A percentile compares a stretch with the other conserved stretches of the same genome.
phyloP scores from a whole-genome alignment of 805 yeast species.

The Metschnikowia kunwiensis region DNA sequence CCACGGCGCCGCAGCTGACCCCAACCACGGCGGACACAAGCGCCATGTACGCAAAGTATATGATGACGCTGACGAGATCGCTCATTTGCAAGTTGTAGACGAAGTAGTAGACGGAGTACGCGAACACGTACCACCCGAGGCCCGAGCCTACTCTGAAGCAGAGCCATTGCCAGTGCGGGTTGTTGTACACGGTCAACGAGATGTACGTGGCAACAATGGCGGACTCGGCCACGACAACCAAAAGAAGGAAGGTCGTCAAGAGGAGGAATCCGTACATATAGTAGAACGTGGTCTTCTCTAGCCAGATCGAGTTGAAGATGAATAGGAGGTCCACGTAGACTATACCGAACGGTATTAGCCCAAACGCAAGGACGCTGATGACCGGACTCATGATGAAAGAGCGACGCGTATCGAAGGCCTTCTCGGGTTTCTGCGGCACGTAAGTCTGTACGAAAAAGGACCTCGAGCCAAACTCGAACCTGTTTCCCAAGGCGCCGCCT shows the following conservation, averaged over 20 bases:
- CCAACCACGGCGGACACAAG: conserved; percentile 62
- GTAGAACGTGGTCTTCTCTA: conserved; percentile 73
- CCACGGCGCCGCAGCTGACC: conserved; percentile 71
- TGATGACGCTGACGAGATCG: conserved; percentile 62
- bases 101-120: conserved; percentile 67
- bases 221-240: conserved; percentile 65
- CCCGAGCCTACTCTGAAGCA: conserved; percentile 67
- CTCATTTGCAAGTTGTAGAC: conserved; percentile 54
- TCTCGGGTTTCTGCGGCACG: conserved; percentile 2
- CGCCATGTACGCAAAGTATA: conserved; percentile 71
- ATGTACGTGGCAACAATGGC: conserved; percentile 68
- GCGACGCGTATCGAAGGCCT: conserved; percentile 7
- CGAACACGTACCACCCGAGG: conserved; percentile 66
- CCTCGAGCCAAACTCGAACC: conserved; percentile 21
- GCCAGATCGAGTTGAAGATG: conserved; percentile 74
- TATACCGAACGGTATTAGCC: conserved; percentile 73
- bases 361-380: conserved; percentile 48
- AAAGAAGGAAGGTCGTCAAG: conserved; percentile 54
- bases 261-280: conserved; percentile 77
- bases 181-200: conserved; percentile 50
- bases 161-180: conserved; percentile 81
- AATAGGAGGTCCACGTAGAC: conserved; percentile 76
- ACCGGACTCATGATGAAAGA: conserved; percentile 25
- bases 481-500: conserved; percentile 62
- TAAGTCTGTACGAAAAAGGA: conserved; percentile 20